Evolutionary conservation across 176 grass and related monocot species (phyloP).

Genomic region (Ampelocalamus luodianensis): DNA sequence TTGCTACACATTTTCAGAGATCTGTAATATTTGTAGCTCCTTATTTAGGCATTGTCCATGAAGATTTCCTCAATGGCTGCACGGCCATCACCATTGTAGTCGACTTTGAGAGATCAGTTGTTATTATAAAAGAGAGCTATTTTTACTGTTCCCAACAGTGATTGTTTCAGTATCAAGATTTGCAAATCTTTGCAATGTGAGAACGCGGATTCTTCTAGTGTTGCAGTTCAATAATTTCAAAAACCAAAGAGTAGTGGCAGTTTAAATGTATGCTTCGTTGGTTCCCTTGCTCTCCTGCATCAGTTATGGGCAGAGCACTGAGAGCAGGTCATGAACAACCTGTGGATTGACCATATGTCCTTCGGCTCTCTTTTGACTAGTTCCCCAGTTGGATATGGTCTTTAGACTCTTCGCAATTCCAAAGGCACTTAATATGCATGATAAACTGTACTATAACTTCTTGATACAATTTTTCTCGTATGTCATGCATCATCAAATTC

Average conservation of each 20-base stretch:
- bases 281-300: slow-evolving; percentile 41
- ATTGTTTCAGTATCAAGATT: neutral
- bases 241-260: slow-evolving; percentile 25
- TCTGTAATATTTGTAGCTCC: slow-evolving; percentile 44
- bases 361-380: slow-evolving; percentile 40
- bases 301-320: slow-evolving; percentile 39
- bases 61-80: slow-evolving; percentile 40
- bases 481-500: neutral
- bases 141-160: slow-evolving; percentile 23
- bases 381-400: neutral
- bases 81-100: slow-evolving; percentile 38
- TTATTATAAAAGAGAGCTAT: slow-evolving; percentile 58
- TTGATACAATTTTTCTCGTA: neutral
- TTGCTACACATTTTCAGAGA: slow-evolving; percentile 43
- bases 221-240: slow-evolving; percentile 16
- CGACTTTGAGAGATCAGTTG: slow-evolving; percentile 43
- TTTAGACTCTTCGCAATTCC: neutral
- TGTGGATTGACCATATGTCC: slow-evolving; percentile 42
- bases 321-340: slow-evolving; percentile 21
- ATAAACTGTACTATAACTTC: neutral
- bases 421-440: neutral
- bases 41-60: slow-evolving; percentile 43
- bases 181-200: slow-evolving; percentile 29
- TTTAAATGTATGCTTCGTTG: slow-evolving; percentile 39
- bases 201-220: slow-evolving; percentile 2